Base-by-base conservation (phyloP, 2,329 filamentous ascomycete species). In the Cladophialophora exuberans region DNA sequence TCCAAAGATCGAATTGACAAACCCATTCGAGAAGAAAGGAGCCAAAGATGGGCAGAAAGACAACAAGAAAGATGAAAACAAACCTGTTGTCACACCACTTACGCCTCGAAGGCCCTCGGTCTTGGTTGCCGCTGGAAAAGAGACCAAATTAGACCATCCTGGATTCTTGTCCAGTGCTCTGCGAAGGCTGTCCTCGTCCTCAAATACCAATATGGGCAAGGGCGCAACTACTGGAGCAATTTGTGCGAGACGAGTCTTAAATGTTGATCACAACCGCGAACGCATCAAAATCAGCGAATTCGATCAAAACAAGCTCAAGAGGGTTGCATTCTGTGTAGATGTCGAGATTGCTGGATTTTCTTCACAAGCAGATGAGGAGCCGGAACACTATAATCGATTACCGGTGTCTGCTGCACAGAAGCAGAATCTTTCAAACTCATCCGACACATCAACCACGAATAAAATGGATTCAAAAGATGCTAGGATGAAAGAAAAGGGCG, bases 281-380 rank as follows among this genome's bases (percentile, higher is more conserved):
- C 79, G 94, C 61, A 96, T 90, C 69, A 80, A 83, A 20, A 84
- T 97, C 25, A 77, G 83, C 3, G 92, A 96, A 62, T 77, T 99
- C 42, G 86, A 91, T 62, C 84, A 87, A 65, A 83, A 84, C 44
- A 96, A 94, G 69, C 73, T 99, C 56, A 83, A 90, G 50, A 84
- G 91, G 49, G 94, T 99, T 0, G 89, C 93, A 0, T 99, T 99
- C 67, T 96, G 90, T 64, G 94, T 99, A 2, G 94, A 99, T 67
- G 92, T 99, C 3, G 94, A 99, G 71, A 96, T 99, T 67, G 93
- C 93, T 2, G 90, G 91, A 0, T 85, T 90, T 67, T 90, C 92
- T 20, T 86, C 84, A 64, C 94, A 95, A 64, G 73, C 77, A 11
- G 89, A 94, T 2, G 78, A 78, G 13, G 71, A 79, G 7, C 73